These are phyloP conservation scores for Komagataea norvegica DNA, from an alignment of 1,139 yeast genomes.

Conservation along the genomic window DNA sequence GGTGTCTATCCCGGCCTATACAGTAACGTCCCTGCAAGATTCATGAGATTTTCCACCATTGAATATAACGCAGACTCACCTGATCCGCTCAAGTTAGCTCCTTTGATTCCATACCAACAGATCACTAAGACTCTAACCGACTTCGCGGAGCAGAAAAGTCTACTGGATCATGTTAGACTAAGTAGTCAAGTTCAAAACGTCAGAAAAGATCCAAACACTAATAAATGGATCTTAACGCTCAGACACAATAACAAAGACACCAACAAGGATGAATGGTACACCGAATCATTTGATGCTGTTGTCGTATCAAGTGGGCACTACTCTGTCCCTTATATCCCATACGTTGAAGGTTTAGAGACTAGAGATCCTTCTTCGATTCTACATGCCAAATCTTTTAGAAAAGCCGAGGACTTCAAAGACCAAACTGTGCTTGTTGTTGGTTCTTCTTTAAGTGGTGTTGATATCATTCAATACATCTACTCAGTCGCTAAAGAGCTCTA, in stretches of 20 bases:
- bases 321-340: constrained; percentile 43
- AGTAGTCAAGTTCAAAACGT: constrained; percentile 39
- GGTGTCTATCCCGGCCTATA: constrained; percentile 42
- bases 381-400: constrained; percentile 40
- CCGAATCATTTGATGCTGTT: constrained; percentile 39
- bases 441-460: constrained; percentile 47
- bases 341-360: constrained; percentile 36
- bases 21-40: constrained; percentile 43
- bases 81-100: constrained; percentile 29
- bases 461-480: constrained; percentile 45
- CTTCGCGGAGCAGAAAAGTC: constrained; percentile 31
- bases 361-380: constrained; percentile 34
- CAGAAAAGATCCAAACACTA: constrained; percentile 27
- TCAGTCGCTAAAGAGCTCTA: constrained; percentile 37
- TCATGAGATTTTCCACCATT: constrained; percentile 40
- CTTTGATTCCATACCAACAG: constrained; percentile 40
- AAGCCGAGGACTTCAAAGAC: constrained; percentile 30
- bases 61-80: constrained; percentile 7
- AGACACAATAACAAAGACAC: constrained; percentile 27
- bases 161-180: constrained; percentile 35
- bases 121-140: constrained; percentile 31
- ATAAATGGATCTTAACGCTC: constrained; percentile 37
- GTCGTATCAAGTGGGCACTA: constrained; percentile 43
- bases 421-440: constrained; percentile 47
- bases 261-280: constrained; percentile 28